Base-by-base conservation (phyloP, 768 basidiomycete species). In the Glaciozyma antarctica region DNA sequence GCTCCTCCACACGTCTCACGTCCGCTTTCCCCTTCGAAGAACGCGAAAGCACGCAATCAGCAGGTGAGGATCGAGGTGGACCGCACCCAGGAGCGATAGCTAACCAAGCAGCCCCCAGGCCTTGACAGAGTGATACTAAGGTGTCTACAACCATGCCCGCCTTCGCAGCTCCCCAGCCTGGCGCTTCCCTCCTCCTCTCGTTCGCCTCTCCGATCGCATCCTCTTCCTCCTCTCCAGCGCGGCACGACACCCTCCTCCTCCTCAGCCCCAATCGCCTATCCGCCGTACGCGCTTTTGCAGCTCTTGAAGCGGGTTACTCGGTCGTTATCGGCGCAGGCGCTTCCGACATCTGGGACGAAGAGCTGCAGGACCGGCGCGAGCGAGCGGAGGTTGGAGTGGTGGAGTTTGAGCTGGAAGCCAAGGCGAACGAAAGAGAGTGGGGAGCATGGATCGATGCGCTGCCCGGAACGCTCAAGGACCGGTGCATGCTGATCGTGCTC, bases 221-320 rank as follows among this genome's bases (percentile, higher is more conserved):
- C 6, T 49, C 64, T 49, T 56, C 52, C 58, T 66, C 64, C 45
- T 30, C 78, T 47, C 26, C 49, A 5, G 13, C 49, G 2, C 21
- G 13, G 22, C 26, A 24, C 24, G n/a, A 81, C 45, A 79, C 78
- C 0, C 80, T 84, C 43, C 78, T 97, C 47, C 82, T 98, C 52
- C 71, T 97, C 49, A 92, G 94, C 3, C 82, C 85, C 1, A 83
- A 85, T n/a, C 72, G 82, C 3, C 82, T 97, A 3, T 91, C 91
- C 0, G 90, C 91, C 0, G 81, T 83, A n/a, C 84, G 94, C 55
- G 86, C 88, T 2, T 88, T 88, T 71, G 47, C 72, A 22, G 71
- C 70, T 2, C 61, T 73, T 53, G 72, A 73, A 62, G 70, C 72
- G 0, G 72, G 72, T 5, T 71, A 69, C 53, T 32, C 47, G 22